Conservation (phyloP, 257 asterid species). For the Mitragyna speciosa region DNA sequence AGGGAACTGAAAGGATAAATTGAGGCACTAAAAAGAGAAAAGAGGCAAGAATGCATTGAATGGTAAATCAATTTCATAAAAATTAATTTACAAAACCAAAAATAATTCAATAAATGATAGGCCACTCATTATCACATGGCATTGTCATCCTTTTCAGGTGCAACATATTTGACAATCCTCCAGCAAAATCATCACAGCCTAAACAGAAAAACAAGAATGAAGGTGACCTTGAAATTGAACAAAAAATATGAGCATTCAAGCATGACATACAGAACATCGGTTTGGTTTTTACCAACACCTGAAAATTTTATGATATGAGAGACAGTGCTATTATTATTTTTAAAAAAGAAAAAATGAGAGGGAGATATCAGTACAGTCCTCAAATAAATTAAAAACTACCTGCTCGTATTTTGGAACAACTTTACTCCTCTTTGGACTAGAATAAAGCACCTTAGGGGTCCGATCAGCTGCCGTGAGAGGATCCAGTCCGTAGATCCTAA, state of each 20-base stretch:
- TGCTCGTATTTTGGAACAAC: slow-evolving; percentile 39
- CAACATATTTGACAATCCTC: neutral
- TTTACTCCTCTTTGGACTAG: slow-evolving; percentile 38
- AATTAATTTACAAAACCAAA: neutral
- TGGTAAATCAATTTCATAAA: neutral
- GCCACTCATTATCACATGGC: neutral
- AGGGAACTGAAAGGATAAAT: neutral
- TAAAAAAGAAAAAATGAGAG: neutral
- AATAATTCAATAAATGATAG: neutral
- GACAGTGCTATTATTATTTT: no score
- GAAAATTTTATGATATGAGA: neutral
- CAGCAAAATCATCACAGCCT: neutral
- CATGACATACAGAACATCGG: neutral
- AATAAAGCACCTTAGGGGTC: slow-evolving; percentile 47
- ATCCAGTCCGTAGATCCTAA: slow-evolving; percentile 61
- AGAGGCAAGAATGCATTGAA: neutral
- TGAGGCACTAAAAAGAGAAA: neutral
- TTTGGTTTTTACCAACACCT: neutral
- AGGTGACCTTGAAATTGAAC: neutral
- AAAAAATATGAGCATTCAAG: neutral
- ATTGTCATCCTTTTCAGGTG: neutral
- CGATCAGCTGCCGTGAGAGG: slow-evolving; percentile 55
- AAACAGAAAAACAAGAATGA: neutral
- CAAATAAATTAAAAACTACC: slow-evolving; percentile 38
- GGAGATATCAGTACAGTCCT: neutral